Percentiles rank a stretch among this genome's conserved stretches.
Conservation (phyloP, 106 monocot genomes). For the Dendrobium nobile region DNA sequence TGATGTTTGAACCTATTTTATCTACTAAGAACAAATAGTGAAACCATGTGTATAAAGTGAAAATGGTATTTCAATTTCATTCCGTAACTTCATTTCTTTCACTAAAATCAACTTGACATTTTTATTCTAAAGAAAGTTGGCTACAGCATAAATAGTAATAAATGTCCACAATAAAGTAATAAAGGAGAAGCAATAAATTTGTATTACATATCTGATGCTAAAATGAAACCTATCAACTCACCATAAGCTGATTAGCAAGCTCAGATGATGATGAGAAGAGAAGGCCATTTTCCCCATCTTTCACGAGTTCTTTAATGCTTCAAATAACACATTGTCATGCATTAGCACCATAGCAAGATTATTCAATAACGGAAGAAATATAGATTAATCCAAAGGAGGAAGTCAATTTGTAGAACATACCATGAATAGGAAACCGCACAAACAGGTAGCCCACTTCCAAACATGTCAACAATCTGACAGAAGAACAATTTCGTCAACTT, state of each 20-base stretch:
- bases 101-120: background rate
- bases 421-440: constrained; percentile 87
- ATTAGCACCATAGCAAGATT: background rate
- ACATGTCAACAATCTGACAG: constrained; percentile 92
- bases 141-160: background rate
- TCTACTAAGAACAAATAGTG: background rate
- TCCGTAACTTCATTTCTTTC: too few species aligned
- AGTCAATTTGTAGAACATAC: constrained; percentile 27
- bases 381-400: background rate
- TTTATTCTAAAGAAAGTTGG: background rate
- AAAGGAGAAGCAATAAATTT: background rate
- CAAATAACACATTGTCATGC: constrained; percentile 13
- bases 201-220: background rate
- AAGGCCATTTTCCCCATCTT: constrained; percentile 78
- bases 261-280: constrained; percentile 84
- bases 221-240: constrained; percentile 16
- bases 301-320: constrained; percentile 87
- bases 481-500: background rate
- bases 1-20: background rate
- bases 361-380: background rate
- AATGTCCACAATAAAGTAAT: background rate
- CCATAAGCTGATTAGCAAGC: constrained; percentile 89
- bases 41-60: background rate
- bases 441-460: constrained; percentile 91
- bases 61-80: too few species aligned